phyloP scores from a whole-genome alignment of 768 basidiomycete species.

The Gymnopilus junonius region DNA sequence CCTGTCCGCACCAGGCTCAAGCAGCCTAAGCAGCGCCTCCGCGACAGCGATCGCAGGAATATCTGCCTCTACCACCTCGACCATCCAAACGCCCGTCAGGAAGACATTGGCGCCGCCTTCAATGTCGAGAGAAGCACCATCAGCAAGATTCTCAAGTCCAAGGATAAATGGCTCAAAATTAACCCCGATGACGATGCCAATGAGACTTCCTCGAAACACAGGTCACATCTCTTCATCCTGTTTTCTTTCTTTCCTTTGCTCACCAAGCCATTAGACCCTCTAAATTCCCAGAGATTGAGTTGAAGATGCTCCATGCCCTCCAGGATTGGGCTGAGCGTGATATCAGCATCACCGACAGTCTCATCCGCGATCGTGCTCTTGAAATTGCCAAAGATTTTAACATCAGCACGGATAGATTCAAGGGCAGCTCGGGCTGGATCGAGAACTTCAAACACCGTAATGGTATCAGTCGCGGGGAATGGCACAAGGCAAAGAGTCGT shows the following conservation, averaged over 20 bases:
- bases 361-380: conserved; percentile 67
- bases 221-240: conserved; percentile 44
- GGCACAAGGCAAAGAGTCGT: conserved; percentile 33
- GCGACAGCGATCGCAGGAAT: conserved; percentile 71
- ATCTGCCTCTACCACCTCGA: conserved; percentile 73
- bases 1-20: conserved; percentile 40
- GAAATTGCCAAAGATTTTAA: conserved; percentile 58
- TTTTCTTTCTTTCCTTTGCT: neutral
- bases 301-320: conserved; percentile 63
- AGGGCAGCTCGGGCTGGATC: conserved; percentile 91
- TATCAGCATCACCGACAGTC: conserved; percentile 63
- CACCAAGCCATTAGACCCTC: conserved; percentile 54
- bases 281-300: conserved; percentile 82
- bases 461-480: conserved; percentile 68
- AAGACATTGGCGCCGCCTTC: conserved; percentile 79
- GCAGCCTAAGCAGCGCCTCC: conserved; percentile 74
- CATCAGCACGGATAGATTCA: conserved; percentile 61
- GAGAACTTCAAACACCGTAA: conserved; percentile 90
- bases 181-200: conserved; percentile 52
- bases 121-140: conserved; percentile 92
- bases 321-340: conserved; percentile 51
- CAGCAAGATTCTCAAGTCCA: conserved; percentile 88
- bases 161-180: conserved; percentile 79
- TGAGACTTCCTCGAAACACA: conserved; percentile 67
- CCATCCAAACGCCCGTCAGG: conserved; percentile 75